A percentile compares a stretch with the other conserved stretches of the same genome.
Conservation (phyloP, 2,329 filamentous ascomycete genomes). For the Alternaria brassicae region DNA sequence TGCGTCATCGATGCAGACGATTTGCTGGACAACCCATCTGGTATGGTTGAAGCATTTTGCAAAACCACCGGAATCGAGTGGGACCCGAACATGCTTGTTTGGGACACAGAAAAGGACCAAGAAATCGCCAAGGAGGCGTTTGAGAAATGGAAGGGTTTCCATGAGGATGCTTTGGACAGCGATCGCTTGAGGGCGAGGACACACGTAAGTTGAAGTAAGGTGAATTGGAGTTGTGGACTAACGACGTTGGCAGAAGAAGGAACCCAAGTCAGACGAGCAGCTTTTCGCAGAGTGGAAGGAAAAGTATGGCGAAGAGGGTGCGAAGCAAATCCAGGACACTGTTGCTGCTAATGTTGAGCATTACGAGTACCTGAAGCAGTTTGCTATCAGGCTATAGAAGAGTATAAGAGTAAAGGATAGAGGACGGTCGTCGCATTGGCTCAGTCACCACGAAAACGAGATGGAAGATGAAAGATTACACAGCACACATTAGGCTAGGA, state of each 20-base stretch:
- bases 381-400: constrained; percentile 64
- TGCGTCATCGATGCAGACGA: constrained; percentile 95
- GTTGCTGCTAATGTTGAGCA: constrained; percentile 75
- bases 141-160: constrained; percentile 97
- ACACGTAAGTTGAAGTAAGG: constrained; percentile 57
- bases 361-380: constrained; percentile 84
- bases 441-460: neutral
- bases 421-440: neutral
- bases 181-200: constrained; percentile 74
- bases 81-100: constrained; percentile 78
- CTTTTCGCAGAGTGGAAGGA: constrained; percentile 75
- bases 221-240: neutral
- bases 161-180: constrained; percentile 91
- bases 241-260: constrained; percentile 58
- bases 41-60: constrained; percentile 80
- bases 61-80: constrained; percentile 80
- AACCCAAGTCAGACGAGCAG: constrained; percentile 68
- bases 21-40: constrained; percentile 82
- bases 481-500: neutral
- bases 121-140: constrained; percentile 74
- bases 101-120: constrained; percentile 79
- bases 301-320: constrained; percentile 76
- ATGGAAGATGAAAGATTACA: neutral
- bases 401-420: no score
- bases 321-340: constrained; percentile 71